Evolutionary conservation across 2,329 filamentous ascomycete genomes (phyloP), one percentile per base, ranked within the genome.

Genomic region (Ophiostoma sp.): DNA sequence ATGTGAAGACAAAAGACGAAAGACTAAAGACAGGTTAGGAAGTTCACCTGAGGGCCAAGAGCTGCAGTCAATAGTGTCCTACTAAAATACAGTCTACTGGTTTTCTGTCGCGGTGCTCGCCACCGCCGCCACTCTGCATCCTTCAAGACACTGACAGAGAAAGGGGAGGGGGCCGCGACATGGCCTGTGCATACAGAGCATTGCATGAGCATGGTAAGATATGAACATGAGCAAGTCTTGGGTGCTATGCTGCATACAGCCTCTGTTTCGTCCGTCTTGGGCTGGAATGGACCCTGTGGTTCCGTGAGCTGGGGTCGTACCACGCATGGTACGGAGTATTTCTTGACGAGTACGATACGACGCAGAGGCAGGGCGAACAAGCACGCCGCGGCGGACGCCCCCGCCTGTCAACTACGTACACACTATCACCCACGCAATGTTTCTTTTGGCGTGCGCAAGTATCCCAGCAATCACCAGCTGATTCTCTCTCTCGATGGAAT

Each of bases 281-380:
- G n/a, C 40, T 64, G 60, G 4, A n/a, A 63, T n/a, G 14, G 60
- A n/a, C 60, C 60, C 60, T 63, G 60, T 38, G 60, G 60, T 63
- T 63, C 60, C 60, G 60, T 42, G 60, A 38, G 16, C n/a, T 38
- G 38, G 60, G 60, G 60, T 63, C 36, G 44, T 44, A 5, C 5
- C 27, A 8, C 16, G 3, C 40, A 45, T 11, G 9, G 40, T 3
- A 55, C 47, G 47, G 47, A 27, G 18, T 36, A 7, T 7, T 55
- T 18, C 11, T 55, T 3, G 49, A 27, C 11, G 49, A 5, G 27
- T 18, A 27, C 1, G 60, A 63, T 44, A 63, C 60, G 40, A 63
- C 60, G 38, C 18, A 40, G 60, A 18, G 49, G 18, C n/a, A 14
- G 16, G 18, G 7, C 5, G 6, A 36, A 4, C 12, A 41, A 47